Conservation (phyloP, 495 filamentous ascomycete species). For the Tuber microsphaerosporum region DNA sequence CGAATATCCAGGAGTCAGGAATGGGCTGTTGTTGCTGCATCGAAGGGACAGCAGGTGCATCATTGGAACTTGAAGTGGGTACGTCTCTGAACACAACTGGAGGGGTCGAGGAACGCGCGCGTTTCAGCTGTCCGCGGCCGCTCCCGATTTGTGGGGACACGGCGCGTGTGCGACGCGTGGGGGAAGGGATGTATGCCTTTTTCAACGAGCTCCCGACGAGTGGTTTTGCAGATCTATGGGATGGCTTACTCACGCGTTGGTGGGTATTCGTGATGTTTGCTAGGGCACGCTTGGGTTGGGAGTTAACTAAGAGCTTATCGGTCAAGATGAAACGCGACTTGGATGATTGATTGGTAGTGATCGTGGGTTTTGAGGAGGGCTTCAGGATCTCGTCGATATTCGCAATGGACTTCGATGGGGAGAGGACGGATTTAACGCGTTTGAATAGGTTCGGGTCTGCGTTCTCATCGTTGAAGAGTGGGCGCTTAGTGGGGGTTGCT, state of each 20-base stretch:
- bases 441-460: conserved; percentile 25
- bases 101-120: conserved; percentile 26
- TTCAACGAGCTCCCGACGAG: conserved; percentile 30
- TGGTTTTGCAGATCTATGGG: conserved; percentile 21
- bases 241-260: conserved; percentile 28
- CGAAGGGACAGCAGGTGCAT: conserved; percentile 39
- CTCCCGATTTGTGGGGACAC: conserved; percentile 25
- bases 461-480: conserved; percentile 37
- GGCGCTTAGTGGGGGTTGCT: conserved; percentile 36
- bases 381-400: conserved; percentile 12
- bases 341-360: conserved; percentile 16
- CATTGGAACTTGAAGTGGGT: conserved; percentile 22
- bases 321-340: conserved; percentile 29
- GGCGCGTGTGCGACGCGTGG: conserved; percentile 26
- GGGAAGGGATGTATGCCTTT: conserved; percentile 24
- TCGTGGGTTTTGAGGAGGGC: conserved; percentile 8
- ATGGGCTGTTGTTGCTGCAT: conserved; percentile 19
- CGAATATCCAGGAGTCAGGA: conserved; percentile 75
- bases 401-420: not conserved
- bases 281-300: conserved; percentile 22
- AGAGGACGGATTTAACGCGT: conserved; percentile 29
- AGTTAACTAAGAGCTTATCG: conserved; percentile 14
- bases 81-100: conserved; percentile 19
- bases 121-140: conserved; percentile 11
- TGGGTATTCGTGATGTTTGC: conserved; percentile 34